Base-by-base conservation (phyloP, 2,329 filamentous ascomycete species). In the Neonectria neomacrospora region DNA sequence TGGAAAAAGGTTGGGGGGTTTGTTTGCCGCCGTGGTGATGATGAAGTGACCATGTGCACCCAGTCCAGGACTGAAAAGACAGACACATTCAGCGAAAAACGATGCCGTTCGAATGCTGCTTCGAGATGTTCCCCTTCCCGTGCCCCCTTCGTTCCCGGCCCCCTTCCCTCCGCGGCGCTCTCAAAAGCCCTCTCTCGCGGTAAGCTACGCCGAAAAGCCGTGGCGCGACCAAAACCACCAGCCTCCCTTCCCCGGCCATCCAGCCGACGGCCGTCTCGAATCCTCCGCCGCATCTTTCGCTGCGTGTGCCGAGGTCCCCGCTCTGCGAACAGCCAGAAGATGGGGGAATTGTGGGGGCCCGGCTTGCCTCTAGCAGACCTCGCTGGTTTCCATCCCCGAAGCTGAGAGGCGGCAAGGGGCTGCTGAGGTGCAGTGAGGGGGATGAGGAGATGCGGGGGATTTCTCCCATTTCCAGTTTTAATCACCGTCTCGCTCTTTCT, bases 241-340 rank as follows among this genome's bases (percentile, higher is more conserved):
- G n/a, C 22, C 34, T 28, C 39, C 48, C 41, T 44, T 30, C 41
- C 44, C 69, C 71, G 71, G 71, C 56, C 71, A 69, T 72, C 61
- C 58, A 63, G 64, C 71, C 71, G 71, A 64, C 57, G 56, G 22
- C 55, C 61, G 37, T 45, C 23, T 18, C 20, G 58, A 37, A 30
- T 39, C 34, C 11, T n/a, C 37, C 45, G 55, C 47, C 51, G 57
- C 45, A 41, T 57, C 28, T 57, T 48, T 63, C 54, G 52, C 59
- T 47, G 53, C 63, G 56, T 44, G 66, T 72, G 66, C 71, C 71
- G 71, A 73, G 71, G 71, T 72, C 69, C 68, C 71, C 71, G 67
- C 69, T 55, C 39, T 55, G 34, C n/a, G 9, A 20, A 34, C 20
- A 32, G 39, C 54, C 32, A 54, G 56, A 56, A 48, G 58, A 50